A percentile compares a stretch with the other conserved stretches of the same genome.
Conservation (phyloP, 176 grass and related monocot species). For the Saccharum spontaneum region DNA sequence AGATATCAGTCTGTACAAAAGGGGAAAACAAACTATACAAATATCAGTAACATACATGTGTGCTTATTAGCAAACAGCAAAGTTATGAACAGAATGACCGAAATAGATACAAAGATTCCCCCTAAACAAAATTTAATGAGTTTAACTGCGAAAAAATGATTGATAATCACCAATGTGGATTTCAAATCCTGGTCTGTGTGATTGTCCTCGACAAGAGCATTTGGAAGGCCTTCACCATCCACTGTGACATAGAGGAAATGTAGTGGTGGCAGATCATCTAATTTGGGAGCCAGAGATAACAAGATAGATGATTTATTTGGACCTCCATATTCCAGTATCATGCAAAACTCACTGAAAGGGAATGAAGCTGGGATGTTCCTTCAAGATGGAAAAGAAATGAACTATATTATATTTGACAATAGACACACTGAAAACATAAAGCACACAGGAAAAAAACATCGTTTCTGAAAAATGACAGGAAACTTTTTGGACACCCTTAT, state of each 20-base stretch:
- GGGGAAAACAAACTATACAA: no score
- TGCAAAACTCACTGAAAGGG: constrained; percentile 59
- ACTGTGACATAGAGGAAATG: constrained; percentile 74
- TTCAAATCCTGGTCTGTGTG: constrained; percentile 39
- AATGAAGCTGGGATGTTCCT: constrained; percentile 65
- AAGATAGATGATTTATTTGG: constrained; percentile 64
- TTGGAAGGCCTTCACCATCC: constrained; percentile 38
- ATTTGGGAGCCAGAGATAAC: constrained; percentile 56
- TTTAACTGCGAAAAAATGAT: constrained; percentile 9
- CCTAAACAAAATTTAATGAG: neutral
- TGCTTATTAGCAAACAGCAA: constrained; percentile 15
- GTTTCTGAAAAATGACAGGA: neutral
- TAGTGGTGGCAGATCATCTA: constrained; percentile 59
- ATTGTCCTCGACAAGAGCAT: constrained; percentile 50
- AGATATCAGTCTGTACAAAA: no score
- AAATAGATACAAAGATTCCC: neutral
- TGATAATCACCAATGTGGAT: constrained; percentile 49
- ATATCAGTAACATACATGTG: neutral
- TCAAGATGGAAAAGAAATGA: constrained; percentile 40
- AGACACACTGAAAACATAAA: constrained; percentile 20
- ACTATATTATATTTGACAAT: constrained; percentile 18
- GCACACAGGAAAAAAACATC: neutral
- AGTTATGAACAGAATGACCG: constrained; percentile 20
- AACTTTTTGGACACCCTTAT: constrained; percentile 6
- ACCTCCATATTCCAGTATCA: constrained; percentile 78